Conservation (phyloP, 192 early-diverging fungal genomes). For the Coemansia erecta region DNA sequence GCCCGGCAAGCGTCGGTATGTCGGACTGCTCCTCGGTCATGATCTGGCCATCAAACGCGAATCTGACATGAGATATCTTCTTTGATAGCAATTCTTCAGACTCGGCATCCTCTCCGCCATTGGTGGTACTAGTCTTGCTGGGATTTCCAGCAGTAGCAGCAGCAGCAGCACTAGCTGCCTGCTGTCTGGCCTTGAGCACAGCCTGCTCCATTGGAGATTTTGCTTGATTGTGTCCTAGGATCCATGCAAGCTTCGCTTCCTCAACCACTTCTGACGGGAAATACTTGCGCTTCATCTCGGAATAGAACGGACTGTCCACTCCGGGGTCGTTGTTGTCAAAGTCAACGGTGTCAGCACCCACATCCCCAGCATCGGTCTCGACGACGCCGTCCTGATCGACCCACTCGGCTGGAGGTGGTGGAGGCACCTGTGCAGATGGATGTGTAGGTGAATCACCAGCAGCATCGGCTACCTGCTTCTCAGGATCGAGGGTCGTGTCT, state of each 20-base stretch:
- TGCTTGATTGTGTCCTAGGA: slow-evolving; percentile 47
- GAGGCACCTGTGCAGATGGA: slow-evolving; percentile 6
- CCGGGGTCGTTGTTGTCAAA: slow-evolving; percentile 36
- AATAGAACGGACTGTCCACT: slow-evolving; percentile 36
- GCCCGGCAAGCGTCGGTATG: slow-evolving; percentile 61
- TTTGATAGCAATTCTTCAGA: slow-evolving; percentile 16
- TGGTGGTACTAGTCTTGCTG: not conserved
- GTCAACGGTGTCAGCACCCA: not conserved
- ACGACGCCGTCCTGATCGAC: slow-evolving; percentile 6
- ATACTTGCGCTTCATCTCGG: slow-evolving; percentile 35
- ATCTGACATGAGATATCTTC: slow-evolving; percentile 60
- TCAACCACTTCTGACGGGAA: slow-evolving; percentile 40
- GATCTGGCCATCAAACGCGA: slow-evolving; percentile 76
- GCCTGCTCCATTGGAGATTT: slow-evolving; percentile 44
- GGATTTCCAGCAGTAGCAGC: not conserved
- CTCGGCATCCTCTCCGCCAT: not conserved
- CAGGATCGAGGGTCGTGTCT: not conserved
- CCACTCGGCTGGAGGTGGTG: slow-evolving; percentile 44
- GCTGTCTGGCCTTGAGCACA: slow-evolving; percentile 8
- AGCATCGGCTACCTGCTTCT: slow-evolving; percentile 12
- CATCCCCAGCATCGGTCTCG: not conserved
- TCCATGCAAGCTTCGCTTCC: slow-evolving; percentile 55
- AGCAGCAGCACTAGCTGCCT: slow-evolving; percentile 2
- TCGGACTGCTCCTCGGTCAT: slow-evolving; percentile 56
- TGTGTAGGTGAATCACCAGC: slow-evolving; percentile 1